Evolutionary conservation across 495 filamentous ascomycete genomes (phyloP).

Genomic region (Podospora didyma): DNA sequence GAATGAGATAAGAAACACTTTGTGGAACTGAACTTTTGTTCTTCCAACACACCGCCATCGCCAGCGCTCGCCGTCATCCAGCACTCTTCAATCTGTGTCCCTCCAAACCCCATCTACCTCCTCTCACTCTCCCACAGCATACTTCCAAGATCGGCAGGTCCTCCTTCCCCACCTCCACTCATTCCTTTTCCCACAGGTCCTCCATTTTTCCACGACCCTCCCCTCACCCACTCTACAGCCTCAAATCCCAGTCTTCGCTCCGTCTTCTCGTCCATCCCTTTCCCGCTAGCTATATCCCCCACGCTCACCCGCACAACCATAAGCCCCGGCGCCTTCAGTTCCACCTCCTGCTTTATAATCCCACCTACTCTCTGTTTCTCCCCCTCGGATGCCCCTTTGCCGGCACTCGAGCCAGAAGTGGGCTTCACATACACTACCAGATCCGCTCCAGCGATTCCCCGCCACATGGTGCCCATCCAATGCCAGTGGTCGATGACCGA

Average conservation of each 20-base stretch:
- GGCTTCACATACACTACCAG: conserved; percentile 66
- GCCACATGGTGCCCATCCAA: conserved; percentile 95
- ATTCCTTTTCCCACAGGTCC: conserved; percentile 4
- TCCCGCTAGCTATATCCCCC: conserved; percentile 14
- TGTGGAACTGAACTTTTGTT: too few relatives aligned
- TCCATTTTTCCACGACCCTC: conserved; percentile 8
- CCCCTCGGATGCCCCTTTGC: neutral
- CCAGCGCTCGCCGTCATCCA: too few relatives aligned
- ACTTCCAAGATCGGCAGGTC: neutral
- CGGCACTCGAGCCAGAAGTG: conserved; percentile 23
- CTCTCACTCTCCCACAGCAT: conserved; percentile 1
- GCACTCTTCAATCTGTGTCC: neutral
- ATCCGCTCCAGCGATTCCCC: conserved; percentile 80
- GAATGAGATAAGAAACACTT: too few relatives aligned
- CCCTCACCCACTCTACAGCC: conserved; percentile 72
- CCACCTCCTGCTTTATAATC: conserved; percentile 41
- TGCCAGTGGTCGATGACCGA: conserved; percentile 90
- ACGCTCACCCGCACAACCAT: conserved; percentile 7
- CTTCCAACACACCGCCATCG: too few relatives aligned
- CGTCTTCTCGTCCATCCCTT: conserved; percentile 59
- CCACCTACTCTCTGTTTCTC: conserved; percentile 4
- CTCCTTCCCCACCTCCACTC: conserved; percentile 3
- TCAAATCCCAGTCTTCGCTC: conserved; percentile 75
- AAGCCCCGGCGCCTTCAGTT: conserved; percentile 39
- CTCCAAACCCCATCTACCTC: neutral